Evolutionary conservation across 345 rosid genomes (phyloP), one percentile per base, ranked within the genome.

Genomic region (Kandelia obovata): DNA sequence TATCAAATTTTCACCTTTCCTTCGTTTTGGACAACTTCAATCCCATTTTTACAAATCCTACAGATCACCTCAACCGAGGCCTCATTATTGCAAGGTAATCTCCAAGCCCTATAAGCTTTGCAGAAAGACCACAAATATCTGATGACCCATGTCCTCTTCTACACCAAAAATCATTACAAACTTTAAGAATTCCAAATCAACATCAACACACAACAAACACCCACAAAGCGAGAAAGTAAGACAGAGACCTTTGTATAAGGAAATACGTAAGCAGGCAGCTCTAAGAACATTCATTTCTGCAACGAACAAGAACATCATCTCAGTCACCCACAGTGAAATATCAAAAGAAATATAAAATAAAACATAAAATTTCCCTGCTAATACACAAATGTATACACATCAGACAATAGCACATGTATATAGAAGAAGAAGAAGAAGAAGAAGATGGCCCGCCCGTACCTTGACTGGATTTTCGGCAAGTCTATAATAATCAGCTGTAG

Each of bases 401-500:
- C 49, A 43, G 49, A 16, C 49, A 13, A 43, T 0, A 43, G 49
- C 10, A 25, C 31, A 62, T n/a, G 30, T 16, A 53, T 9, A 11
- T 17, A 35, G 6, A 60, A 6, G 19, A 1, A 23, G 2, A 27
- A 70, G 55, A 27, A 70, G 55, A 43, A 62, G 73, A 64, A 67
- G 23, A 43, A 62, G 73, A 64, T 65, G 23, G 51, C 17, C 37
- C 6, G 1, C 61, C 58, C 58, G 47, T 5, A 89, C 98, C 97
- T 88, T 89, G 55, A 80, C 68, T n/a, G 84, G 87, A 70, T 89
- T 64, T 59, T 82, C 86, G 23, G 84, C 66, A 25, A 81, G 67
- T 69, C 83, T 85, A 69, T 75, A 92, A 71, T 88, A 83, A 83
- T 95, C 97, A 17, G 87, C 92, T 5, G 93, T 83, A 61, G 79